Base-by-base conservation (phyloP, 2,329 filamentous ascomycete genomes). In the Coniochaeta sp. region DNA sequence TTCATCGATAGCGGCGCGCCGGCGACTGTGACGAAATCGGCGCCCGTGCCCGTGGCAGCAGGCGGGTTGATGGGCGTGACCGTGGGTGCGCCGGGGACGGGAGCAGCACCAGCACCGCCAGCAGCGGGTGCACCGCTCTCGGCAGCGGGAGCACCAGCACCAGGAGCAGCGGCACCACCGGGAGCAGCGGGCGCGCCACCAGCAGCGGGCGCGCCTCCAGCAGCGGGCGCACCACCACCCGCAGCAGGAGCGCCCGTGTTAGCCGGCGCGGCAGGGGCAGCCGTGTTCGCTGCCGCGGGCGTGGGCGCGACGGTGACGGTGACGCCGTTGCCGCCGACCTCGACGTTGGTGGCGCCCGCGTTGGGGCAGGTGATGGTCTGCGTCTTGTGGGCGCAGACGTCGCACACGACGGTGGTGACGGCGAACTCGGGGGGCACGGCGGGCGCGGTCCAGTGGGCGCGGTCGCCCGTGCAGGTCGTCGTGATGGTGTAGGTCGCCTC, bases 401-500 rank as follows among this genome's bases (percentile, higher is more conserved):
- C 52, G 59, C 68, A 71, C 51, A 57, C 57, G 51, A 72, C 65
- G 20, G 65, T 67, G 51, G 67, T 68, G 54, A 66, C 64, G 53
- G 66, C 64, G 57, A 71, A 71, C 53, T 67, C 67, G 2, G 67
- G 67, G 22, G 68, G 69, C n/a, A 66, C 57, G 12, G 56, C 52
- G 2, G 61, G 59, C 20, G 61, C 60, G 13, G 59, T 58, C 56
- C 64, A 68, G 49, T 58, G 54, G 49, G 56, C 54, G 45, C 58
- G 59, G 53, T 61, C 56, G 49, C 67, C 68, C 12, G 58, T 54
- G 58, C 66, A 67, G 26, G 63, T 63, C 59, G 72, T 65, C 8
- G 58, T 60, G 58, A 73, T 57, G 49, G 69, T 73, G 62, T 72
- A 74, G 28, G 67, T 69, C 30, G 71, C 69, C 32, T 63, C 52